A percentile compares a stretch with the other conserved stretches of the same genome.
Conservation (phyloP, 208 protist species). For the Leishmania major region DNA sequence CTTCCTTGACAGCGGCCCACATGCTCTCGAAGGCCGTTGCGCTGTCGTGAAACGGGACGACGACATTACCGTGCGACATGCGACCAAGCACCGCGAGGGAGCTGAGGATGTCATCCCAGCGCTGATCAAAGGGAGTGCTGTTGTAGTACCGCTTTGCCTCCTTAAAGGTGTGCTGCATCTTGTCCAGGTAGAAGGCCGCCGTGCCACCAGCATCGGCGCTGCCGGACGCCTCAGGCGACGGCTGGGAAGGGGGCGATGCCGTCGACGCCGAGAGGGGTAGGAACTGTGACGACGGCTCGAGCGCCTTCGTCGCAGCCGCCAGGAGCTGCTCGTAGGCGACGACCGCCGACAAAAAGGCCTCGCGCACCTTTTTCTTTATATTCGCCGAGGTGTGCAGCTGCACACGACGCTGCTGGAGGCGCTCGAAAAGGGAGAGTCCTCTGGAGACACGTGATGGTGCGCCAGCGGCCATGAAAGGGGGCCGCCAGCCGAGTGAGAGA, state of each 20-base stretch:
- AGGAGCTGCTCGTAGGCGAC: conserved; percentile 12
- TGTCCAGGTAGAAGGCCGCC: conserved; percentile 34
- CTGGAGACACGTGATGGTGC: not conserved
- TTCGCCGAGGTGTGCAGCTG: conserved; percentile 26
- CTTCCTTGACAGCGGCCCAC: conserved; percentile 88
- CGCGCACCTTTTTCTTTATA: conserved; percentile 17
- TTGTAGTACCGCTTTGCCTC: conserved; percentile 35
- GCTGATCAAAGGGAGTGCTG: conserved; percentile 63
- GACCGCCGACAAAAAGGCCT: conserved; percentile 16
- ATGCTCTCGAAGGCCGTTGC: conserved; percentile 77
- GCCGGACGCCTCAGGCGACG: not conserved
- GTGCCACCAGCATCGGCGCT: not conserved
- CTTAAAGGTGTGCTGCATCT: conserved; percentile 28
- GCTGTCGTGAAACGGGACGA: conserved; percentile 76
- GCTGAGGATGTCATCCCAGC: conserved; percentile 73
- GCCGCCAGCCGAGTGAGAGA: not conserved
- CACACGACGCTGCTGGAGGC: conserved; percentile 21
- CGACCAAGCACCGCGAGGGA: conserved; percentile 67
- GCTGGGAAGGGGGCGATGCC: not conserved
- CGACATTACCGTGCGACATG: conserved; percentile 63
- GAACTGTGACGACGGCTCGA: not conserved
- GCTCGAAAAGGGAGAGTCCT: conserved; percentile 6
- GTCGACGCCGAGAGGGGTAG: not conserved
- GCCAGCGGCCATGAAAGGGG: not conserved
- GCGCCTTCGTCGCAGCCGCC: not conserved